Percentiles rank a stretch among this genome's conserved stretches.
phyloP scores from a whole-genome alignment of 768 basidiomycete genomes.

The Lyophyllum decastes region DNA sequence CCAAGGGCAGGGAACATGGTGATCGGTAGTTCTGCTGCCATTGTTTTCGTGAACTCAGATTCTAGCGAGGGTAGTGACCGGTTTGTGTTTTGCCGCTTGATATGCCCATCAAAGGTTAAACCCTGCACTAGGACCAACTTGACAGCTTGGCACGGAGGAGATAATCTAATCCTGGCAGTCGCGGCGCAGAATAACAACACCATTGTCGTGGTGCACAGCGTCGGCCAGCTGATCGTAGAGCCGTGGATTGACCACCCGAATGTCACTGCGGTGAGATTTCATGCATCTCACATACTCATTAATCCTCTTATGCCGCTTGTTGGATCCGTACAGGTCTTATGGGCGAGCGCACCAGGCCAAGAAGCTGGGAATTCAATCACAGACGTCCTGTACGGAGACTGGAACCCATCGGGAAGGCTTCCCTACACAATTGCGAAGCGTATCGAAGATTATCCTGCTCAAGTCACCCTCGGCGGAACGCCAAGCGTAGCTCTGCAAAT shows the following conservation, averaged over 20 bases:
- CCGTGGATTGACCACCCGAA: constrained; percentile 57
- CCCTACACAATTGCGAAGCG: constrained; percentile 77
- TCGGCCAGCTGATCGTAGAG: constrained; percentile 56
- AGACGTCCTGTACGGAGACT: constrained; percentile 70
- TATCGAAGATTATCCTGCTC: constrained; percentile 57
- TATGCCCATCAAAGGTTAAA: not conserved
- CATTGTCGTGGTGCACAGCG: constrained; percentile 67
- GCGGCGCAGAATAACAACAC: constrained; percentile 69
- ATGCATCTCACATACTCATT: not conserved
- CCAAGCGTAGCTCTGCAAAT: constrained; percentile 45
- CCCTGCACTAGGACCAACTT: constrained; percentile 35
- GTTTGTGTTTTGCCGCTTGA: not conserved
- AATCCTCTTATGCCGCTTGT: constrained; percentile 12
- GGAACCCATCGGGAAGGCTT: constrained; percentile 67
- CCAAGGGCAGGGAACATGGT: constrained; percentile 47
- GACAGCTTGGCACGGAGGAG: constrained; percentile 75
- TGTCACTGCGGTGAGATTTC: constrained; percentile 10
- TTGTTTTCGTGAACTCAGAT: constrained; percentile 83
- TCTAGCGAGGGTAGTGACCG: constrained; percentile 74
- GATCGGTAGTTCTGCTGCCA: constrained; percentile 55
- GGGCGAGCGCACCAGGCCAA: constrained; percentile 67
- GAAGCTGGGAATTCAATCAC: constrained; percentile 70
- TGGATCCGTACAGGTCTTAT: constrained; percentile 42
- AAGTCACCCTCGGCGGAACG: constrained; percentile 39
- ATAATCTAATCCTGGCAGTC: constrained; percentile 68